These are phyloP conservation scores for Rhizoclosmatium sp. DNA, from an alignment of 192 early-diverging fungal species.

Conservation along the genomic window DNA sequence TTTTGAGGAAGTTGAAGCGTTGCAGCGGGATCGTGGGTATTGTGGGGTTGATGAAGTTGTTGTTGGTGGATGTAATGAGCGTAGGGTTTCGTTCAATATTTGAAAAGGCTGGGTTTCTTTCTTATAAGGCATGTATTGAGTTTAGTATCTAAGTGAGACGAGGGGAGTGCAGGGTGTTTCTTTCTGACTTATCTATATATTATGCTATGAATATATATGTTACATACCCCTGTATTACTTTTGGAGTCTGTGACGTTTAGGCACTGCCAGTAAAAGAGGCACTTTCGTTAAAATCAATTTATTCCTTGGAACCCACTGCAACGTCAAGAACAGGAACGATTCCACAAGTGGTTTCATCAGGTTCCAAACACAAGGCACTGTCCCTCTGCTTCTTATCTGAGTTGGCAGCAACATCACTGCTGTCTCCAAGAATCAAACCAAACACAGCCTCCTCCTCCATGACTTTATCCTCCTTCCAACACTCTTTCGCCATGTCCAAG, in stretches of 20 bases:
- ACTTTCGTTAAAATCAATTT: too few species aligned
- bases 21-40: neutral
- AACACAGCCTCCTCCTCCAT: neutral
- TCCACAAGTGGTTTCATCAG: neutral
- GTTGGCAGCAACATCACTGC: neutral
- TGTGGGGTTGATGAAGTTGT: neutral
- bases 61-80: neutral
- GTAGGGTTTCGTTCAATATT: neutral
- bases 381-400: neutral
- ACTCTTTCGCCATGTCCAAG: neutral
- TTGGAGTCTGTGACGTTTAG: too few species aligned
- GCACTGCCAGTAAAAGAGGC: too few species aligned
- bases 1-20: neutral
- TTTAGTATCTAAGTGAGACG: too few species aligned
- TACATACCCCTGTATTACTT: too few species aligned
- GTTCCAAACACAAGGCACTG: neutral
- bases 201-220: too few species aligned
- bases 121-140: too few species aligned
- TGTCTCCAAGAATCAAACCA: neutral
- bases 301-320: too few species aligned
- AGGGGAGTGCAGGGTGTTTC: too few species aligned
- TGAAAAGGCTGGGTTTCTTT: neutral
- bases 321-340: too few species aligned
- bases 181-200: too few species aligned
- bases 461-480: neutral